Base-by-base conservation (phyloP, 768 basidiomycete species). In the Phylloporus sp. region DNA sequence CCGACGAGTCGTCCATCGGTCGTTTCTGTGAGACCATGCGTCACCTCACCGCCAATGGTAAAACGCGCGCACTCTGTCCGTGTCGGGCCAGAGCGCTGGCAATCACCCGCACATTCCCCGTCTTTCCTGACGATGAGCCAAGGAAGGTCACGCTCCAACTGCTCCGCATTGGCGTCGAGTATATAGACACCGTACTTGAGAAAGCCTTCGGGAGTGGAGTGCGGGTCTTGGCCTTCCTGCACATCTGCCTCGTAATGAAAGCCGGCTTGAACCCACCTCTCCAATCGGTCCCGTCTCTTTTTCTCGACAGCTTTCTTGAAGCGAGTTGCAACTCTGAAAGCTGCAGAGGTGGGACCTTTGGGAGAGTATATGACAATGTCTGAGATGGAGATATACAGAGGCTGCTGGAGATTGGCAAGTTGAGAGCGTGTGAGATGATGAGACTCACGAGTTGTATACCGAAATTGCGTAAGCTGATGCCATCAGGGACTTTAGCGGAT, bases 331-430 rank as follows among this genome's bases (percentile, higher is more conserved):
- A 88, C 75, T 22, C 76, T 70, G 38, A 82, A 61, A 0, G 86
- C 80, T n/a, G 74, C 62, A 22, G 77, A 74, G 8, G 75, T 72
- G 31, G 70, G 64, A 11, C 90, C 89, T 62, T 58, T 77, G 8
- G 89, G 89, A 13, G 89, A 91, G 69, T 94, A 95, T 24, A 95
- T 73, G 55, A 94, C 85, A 32, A 95, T 83, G 60, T 95, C 93
- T 40, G 90, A 91, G n/a, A 95, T 74, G 7, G 90, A 86, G 2
- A 86, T 85, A 59, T 90, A 91, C 51, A 94, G 87, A 39, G 88
- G 82, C 90, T 91, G 26, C 12, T 44, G 29, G 53, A 44, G n/a
- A 52, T 66, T 42, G 23, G 38, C 23, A 44, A 29, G 35, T n/a
- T 26, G 28, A 31, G 42, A 52, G 24, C 6, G 20, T 18, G 42